A percentile compares a stretch with the other conserved stretches of the same genome.
These are phyloP conservation scores for Emericellopsis cladophorae DNA, from an alignment of 2,329 filamentous ascomycete species.

Conservation along the genomic window DNA sequence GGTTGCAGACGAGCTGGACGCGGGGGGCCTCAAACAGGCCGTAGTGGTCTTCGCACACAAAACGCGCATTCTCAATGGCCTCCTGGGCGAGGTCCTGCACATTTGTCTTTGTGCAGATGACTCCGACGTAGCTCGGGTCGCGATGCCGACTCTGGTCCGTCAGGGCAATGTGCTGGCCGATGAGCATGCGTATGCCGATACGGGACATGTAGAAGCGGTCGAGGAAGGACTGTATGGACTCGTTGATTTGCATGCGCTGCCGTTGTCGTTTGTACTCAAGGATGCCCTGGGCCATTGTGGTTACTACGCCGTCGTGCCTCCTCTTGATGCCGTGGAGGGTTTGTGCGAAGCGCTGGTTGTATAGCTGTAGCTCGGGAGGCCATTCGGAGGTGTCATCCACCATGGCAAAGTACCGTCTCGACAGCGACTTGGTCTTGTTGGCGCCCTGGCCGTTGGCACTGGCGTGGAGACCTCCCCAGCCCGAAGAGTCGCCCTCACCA, in stretches of 20 bases:
- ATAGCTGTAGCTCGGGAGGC: constrained; percentile 88
- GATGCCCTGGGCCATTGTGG: constrained; percentile 94
- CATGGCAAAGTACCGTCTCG: constrained; percentile 69
- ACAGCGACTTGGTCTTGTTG: constrained; percentile 33
- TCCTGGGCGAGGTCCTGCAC: constrained; percentile 90
- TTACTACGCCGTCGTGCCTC: constrained; percentile 92
- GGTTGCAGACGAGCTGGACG: constrained; percentile 90
- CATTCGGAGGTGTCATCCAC: constrained; percentile 81
- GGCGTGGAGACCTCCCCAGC: constrained; percentile 32
- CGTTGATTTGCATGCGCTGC: constrained; percentile 96
- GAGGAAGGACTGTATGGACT: constrained; percentile 92
- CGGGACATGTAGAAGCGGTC: constrained; percentile 99
- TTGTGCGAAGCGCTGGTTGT: constrained; percentile 83
- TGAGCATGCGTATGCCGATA: constrained; percentile 97
- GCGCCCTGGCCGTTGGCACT: constrained; percentile 31
- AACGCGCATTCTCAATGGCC: constrained; percentile 97
- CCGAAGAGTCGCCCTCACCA: constrained; percentile 66
- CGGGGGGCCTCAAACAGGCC: constrained; percentile 94
- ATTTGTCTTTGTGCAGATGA: constrained; percentile 98
- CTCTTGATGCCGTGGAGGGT: constrained; percentile 90
- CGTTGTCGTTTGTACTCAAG: constrained; percentile 94
- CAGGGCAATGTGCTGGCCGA: constrained; percentile 94
- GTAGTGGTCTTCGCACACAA: constrained; percentile 97
- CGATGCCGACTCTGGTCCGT: constrained; percentile 84
- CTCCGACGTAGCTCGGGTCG: constrained; percentile 91